Base-by-base conservation (phyloP, 2,329 filamentous ascomycete species). In the Venturia aucupariae region DNA sequence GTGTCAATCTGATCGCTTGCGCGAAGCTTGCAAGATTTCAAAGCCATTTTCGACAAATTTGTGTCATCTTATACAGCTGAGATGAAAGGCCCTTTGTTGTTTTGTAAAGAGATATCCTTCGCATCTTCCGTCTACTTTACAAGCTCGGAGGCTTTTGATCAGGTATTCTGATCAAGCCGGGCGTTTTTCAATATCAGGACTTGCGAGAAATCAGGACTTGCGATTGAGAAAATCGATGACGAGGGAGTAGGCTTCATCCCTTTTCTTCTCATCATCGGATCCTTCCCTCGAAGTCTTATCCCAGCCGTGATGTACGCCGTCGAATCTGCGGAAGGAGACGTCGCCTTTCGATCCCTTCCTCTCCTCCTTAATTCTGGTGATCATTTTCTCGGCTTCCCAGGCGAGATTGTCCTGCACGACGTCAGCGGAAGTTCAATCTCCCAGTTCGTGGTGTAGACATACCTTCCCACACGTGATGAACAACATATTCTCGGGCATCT, bases 221-320 rank as follows among this genome's bases (percentile, higher is more conserved):
- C 30, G 51, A 17, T 60, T 60, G 15, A 60, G 41, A 17, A 60
- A 60, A 27, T 27, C 11, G n/a, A 60, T 19, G 10, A 60, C n/a
- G 27, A 41, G 35, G 3, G 32, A 27, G 27, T 60, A 60, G 4
- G 59, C 59, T 13, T 60, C 59, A 27, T 60, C 59, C 10, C 59
- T 44, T 10, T 41, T 44, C n/a, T n/a, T 60, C 35, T 32, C 35
- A 11, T 42, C 38, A 3, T 60, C 41, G 4, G 51, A 57, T 19
- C 41, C 59, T 13, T 13, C 44, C 17, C 10, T 60, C 1, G 69
- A 67, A 39, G 69, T 66, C 67, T 77, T 76, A 66, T 77, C 75
- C 68, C 72, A 77, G n/a, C 63, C 75, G 69, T 78, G 76, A 42
- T 69, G 70, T 61, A 71, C 72, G 3, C 68, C 69, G 4, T 73